Evolutionary conservation across 805 yeast genomes (phyloP), one percentile per base, ranked within the genome.

Genomic region (Wickerhamiella siamensis): DNA sequence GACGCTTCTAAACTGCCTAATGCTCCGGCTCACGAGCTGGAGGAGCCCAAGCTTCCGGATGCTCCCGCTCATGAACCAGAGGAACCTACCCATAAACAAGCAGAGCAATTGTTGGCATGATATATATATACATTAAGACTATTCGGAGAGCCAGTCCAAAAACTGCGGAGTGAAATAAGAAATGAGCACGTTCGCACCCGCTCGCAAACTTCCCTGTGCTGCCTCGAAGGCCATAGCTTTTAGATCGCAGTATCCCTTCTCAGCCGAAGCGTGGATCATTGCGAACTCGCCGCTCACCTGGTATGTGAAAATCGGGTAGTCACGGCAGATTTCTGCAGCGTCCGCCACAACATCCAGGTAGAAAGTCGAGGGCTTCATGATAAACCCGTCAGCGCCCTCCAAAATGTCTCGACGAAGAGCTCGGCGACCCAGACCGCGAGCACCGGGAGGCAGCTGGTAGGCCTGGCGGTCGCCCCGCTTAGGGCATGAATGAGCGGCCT

Each of bases 271-370:
- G 57, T 87, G 94, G 49, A 91, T 63, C 98, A 91, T 91, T 26
- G 97, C 96, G 57, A 74, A 91, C 63, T 91, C 98, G 33, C 98
- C 98, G 58, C 88, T 77, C 19, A 91, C 98, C 61, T 91, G 98
- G 63, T 91, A 91, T 21, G 94, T 87, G 55, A 95, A 84, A 41
- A 91, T 66, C 21, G 98, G 98, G 52, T 81, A 74, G 58, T 91
- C 91, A 40, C 65, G 61, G 56, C 94, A 83, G 41, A 87, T 69
- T 53, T 73, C 77, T 31, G 87, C 67, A 0, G 98, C 95, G 56
- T 91, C 95, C 43, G 79, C 70, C 62, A 91, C 80, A 41, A 91
- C 71, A 58, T 91, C 98, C 53, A 91, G 69, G 61, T 88, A 91
- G 63, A 91, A 88, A 3, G 97, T 84, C 4, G 95, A 82, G 10